These are phyloP conservation scores for Inosperma sp. DNA, from an alignment of 768 basidiomycete species.

Conservation along the genomic window DNA sequence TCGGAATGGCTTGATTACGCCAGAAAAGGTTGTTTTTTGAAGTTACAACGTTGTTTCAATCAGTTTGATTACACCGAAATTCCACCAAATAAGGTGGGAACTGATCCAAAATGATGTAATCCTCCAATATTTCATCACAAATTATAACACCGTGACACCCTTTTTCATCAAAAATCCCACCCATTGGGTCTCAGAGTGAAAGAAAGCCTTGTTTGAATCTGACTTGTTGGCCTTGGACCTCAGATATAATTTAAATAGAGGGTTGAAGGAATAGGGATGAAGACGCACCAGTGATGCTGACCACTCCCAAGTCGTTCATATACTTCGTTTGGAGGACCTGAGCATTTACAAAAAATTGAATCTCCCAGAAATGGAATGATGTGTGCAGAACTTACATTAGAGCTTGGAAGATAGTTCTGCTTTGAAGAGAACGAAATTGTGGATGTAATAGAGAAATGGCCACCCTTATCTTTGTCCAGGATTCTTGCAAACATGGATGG, in stretches of 20 bases:
- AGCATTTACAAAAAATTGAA: no score
- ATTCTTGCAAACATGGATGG: conserved; percentile 90
- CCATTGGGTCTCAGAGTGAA: no score
- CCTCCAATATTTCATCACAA: no score
- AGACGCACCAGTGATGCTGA: conserved; percentile 65
- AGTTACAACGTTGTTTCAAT: no score
- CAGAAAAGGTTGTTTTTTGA: no score
- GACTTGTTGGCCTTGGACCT: conserved; percentile 43
- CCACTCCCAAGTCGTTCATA: conserved; percentile 84
- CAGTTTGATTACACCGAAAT: no score
- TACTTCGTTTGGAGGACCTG: conserved; percentile 89
- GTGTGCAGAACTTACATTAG: conserved; percentile 50
- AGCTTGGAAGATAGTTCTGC: conserved; percentile 79
- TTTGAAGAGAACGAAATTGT: conserved; percentile 65
- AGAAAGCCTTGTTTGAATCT: conserved; percentile 62
- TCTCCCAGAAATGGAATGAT: neutral
- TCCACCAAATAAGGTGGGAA: no score
- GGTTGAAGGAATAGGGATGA: no score
- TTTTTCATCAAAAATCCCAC: no score
- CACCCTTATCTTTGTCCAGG: conserved; percentile 86
- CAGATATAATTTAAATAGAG: conserved; percentile 6
- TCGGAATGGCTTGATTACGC: no score
- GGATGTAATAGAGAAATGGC: conserved; percentile 88
- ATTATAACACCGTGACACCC: no score
- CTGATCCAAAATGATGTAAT: no score